phyloP scores from a whole-genome alignment of 208 protist species.

The Acanthamoeba healyi region DNA sequence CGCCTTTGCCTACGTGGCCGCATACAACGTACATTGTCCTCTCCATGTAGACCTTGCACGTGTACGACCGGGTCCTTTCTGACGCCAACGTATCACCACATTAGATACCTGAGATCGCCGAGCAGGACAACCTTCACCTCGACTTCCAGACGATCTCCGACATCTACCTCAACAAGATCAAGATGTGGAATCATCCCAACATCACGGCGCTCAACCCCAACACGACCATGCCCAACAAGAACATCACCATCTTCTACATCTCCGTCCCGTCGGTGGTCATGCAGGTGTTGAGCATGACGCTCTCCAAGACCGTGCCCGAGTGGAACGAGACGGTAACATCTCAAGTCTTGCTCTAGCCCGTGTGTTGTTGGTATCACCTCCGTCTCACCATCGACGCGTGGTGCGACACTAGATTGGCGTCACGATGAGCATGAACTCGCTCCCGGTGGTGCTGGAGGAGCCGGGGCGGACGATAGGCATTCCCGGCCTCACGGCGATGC shows the following conservation, averaged over 20 bases:
- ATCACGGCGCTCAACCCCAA: slow-evolving; percentile 33
- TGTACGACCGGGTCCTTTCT: too few relatives aligned
- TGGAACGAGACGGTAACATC: slow-evolving; percentile 26
- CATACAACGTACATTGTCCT: background rate
- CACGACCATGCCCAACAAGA: background rate
- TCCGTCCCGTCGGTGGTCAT: slow-evolving; percentile 14
- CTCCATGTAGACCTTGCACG: too few relatives aligned
- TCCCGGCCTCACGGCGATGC: slow-evolving; percentile 13
- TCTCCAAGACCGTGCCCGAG: slow-evolving; percentile 21
- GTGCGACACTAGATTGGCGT: slow-evolving; percentile 4
- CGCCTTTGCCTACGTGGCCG: slow-evolving; percentile 24
- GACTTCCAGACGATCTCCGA: slow-evolving; percentile 27
- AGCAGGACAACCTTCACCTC: background rate
- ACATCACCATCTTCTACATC: slow-evolving; percentile 29
- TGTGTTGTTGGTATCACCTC: background rate
- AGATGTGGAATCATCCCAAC: background rate
- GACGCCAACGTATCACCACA: too few relatives aligned
- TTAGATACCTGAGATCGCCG: too few relatives aligned
- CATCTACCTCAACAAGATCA: slow-evolving; percentile 67
- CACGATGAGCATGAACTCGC: background rate
- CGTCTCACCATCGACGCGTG: background rate
- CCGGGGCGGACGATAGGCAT: background rate
- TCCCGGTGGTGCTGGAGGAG: slow-evolving; percentile 8
- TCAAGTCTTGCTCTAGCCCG: background rate
- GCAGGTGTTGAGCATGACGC: slow-evolving; percentile 19